Evolutionary conservation across 768 basidiomycete genomes (phyloP).

Genomic region (Amanita pseudoporphyria): DNA sequence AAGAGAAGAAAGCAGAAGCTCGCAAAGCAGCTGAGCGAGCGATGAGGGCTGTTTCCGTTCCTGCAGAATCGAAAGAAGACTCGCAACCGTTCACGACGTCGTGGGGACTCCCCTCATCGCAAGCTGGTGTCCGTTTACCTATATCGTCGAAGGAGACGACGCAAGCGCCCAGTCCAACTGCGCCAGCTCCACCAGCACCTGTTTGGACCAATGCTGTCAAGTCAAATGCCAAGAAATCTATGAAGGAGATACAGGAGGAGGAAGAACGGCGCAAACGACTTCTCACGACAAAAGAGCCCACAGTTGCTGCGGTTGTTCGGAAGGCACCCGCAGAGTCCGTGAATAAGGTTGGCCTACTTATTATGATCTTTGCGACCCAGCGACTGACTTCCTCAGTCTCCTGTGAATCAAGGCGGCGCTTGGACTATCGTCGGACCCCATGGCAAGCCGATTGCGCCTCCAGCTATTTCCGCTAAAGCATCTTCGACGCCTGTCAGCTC

Average conservation of each 20-base stretch:
- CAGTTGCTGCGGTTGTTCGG: conserved; percentile 45
- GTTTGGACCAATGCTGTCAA: conserved; percentile 71
- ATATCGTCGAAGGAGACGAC: conserved; percentile 32
- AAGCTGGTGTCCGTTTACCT: conserved; percentile 46
- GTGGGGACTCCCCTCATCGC: conserved; percentile 85
- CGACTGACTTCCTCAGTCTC: conserved; percentile 15
- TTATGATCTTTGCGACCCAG: conserved; percentile 17
- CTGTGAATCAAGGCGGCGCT: conserved; percentile 32
- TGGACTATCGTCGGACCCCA: conserved; percentile 86
- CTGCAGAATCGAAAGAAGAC: conserved; percentile 41
- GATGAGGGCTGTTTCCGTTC: conserved; percentile 31
- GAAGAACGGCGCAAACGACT: conserved; percentile 80
- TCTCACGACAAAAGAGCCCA: conserved; percentile 44
- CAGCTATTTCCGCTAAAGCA: conserved; percentile 19
- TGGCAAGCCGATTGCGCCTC: conserved; percentile 42
- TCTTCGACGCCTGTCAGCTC: conserved; percentile 18
- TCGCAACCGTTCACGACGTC: conserved; percentile 56
- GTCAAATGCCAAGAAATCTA: conserved; percentile 68
- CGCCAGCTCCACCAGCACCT: conserved; percentile 24
- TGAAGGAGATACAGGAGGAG: conserved; percentile 99
- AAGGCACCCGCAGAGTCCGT: conserved; percentile 76
- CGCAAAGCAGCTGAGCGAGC: conserved; percentile 62
- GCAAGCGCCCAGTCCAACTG: conserved; percentile 17
- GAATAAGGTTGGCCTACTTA: conserved; percentile 45
- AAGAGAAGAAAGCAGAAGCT: conserved; percentile 70